Evolutionary conservation across 805 yeast species (phyloP).

Genomic region (Maudiozyma barnettii): DNA sequence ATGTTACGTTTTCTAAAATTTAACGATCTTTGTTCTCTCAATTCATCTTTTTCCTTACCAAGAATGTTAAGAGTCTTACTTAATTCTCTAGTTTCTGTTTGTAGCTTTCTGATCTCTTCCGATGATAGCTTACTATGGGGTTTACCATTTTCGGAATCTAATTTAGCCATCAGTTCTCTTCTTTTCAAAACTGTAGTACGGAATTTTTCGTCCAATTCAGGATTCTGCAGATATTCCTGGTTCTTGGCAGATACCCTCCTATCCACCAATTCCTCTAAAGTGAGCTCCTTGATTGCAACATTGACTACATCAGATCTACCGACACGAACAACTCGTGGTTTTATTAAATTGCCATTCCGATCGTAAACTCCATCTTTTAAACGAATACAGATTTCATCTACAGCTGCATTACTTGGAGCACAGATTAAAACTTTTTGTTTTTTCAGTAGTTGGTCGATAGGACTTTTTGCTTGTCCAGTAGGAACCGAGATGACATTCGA

Average conservation of each 20-base stretch:
- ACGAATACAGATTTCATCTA: constrained; percentile 85
- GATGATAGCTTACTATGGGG: constrained; percentile 37
- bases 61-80: constrained; percentile 54
- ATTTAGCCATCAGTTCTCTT: constrained; percentile 40
- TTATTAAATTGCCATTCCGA: constrained; percentile 42
- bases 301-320: constrained; percentile 88
- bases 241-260: constrained; percentile 37
- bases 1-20: constrained; percentile 68
- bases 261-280: constrained; percentile 81
- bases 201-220: constrained; percentile 40
- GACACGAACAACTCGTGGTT: constrained; percentile 69
- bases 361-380: constrained; percentile 60
- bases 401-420: constrained; percentile 99
- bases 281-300: constrained; percentile 67
- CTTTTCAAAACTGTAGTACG: constrained; percentile 49
- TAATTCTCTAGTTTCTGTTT: constrained; percentile 44
- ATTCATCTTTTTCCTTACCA: constrained; percentile 66
- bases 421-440: constrained; percentile 68
- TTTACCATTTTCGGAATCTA: constrained; percentile 33
- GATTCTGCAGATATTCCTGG: constrained; percentile 30
- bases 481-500: constrained; percentile 29
- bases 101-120: constrained; percentile 41
- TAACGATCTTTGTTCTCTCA: constrained; percentile 62
- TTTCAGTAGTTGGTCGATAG: constrained; percentile 20
- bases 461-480: constrained; percentile 9